These are phyloP conservation scores for Cercospora berteroae DNA, from an alignment of 2,329 filamentous ascomycete species.

Conservation along the genomic window DNA sequence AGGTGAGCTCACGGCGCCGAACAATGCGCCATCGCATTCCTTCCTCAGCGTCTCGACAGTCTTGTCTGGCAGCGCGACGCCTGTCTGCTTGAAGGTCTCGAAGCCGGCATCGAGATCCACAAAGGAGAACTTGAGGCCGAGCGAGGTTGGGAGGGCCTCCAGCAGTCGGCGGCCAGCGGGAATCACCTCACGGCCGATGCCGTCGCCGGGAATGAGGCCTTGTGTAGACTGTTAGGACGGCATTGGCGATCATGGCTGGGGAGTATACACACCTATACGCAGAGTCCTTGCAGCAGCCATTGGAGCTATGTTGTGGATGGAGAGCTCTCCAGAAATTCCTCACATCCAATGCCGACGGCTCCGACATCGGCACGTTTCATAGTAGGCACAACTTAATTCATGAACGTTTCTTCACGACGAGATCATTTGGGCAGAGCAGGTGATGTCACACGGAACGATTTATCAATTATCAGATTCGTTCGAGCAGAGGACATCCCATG, in stretches of 20 bases:
- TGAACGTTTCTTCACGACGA: too few relatives aligned
- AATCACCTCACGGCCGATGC: conserved; percentile 98
- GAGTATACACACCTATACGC: conserved; percentile 3
- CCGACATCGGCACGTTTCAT: not conserved
- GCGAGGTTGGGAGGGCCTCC: conserved; percentile 86
- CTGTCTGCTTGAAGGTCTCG: conserved; percentile 87
- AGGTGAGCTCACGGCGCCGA: conserved; percentile 90
- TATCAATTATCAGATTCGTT: not conserved
- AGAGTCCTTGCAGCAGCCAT: conserved; percentile 18
- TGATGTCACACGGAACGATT: not conserved
- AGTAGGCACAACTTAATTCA: not conserved
- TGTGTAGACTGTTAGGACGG: not conserved
- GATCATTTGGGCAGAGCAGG: not conserved
- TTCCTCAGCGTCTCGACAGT: conserved; percentile 85
- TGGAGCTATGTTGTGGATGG: not conserved
- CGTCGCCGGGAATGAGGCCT: conserved; percentile 97
- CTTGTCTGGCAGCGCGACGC: conserved; percentile 81
- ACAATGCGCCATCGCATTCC: conserved; percentile 93
- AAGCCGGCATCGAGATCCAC: conserved; percentile 90
- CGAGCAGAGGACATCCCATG: not conserved
- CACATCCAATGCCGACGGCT: not conserved
- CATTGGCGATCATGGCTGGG: not conserved
- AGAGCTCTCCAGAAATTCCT: conserved; percentile 3
- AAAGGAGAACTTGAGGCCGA: conserved; percentile 91
- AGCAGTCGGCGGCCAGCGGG: conserved; percentile 86